Evolutionary conservation across 164 flowering plant species (phyloP), one percentile per base, ranked within the genome.

Genomic region (Chimonanthus salicifolius): DNA sequence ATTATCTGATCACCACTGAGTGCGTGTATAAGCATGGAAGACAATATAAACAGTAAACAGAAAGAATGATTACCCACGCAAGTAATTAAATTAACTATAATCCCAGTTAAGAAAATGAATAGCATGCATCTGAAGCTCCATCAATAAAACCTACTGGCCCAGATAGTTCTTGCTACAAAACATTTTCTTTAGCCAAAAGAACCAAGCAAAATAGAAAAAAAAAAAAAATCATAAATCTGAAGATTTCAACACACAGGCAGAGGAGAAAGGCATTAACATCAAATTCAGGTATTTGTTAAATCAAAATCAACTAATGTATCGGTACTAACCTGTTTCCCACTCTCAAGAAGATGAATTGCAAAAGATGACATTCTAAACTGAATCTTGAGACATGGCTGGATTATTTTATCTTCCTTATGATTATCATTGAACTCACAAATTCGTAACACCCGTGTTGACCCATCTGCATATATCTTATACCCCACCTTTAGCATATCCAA

Each of bases 401-500:
- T 64, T 20, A 67, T 70, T 68, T 54, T 71, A 54, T 80, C 83
- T 68, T 58, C 83, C 80, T 81, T 86, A 48, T 58, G 79, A 67
- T 87, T 81, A 60, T 75, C 85, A 73, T 84, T 74, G 74, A 77
- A 80, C 75, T 84, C 90, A 80, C 86, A 91, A 75, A 95, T 84
- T 51, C 89, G 85, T 73, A 95, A 75, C 76, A 95, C 91, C 63
- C 99, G 82, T 48, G 94, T 89, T 1, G 87, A 80, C 68, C 99
- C 99, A 80, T 92, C 96, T 58, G 97, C 90, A 84, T 85, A 90
- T 63, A 95, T 86, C 83, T 90, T 93, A 85, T 85, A 95, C 7
- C 98, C 98, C 71, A 88, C 79, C 78, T 85, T 89, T 45, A 69
- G 79, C 77, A 81, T 80, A 77, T 83, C 88, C n/a, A 73, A 58